phyloP scores from a whole-genome alignment of 352 stramenopile genomes.

The Phytopythium aichiense region DNA sequence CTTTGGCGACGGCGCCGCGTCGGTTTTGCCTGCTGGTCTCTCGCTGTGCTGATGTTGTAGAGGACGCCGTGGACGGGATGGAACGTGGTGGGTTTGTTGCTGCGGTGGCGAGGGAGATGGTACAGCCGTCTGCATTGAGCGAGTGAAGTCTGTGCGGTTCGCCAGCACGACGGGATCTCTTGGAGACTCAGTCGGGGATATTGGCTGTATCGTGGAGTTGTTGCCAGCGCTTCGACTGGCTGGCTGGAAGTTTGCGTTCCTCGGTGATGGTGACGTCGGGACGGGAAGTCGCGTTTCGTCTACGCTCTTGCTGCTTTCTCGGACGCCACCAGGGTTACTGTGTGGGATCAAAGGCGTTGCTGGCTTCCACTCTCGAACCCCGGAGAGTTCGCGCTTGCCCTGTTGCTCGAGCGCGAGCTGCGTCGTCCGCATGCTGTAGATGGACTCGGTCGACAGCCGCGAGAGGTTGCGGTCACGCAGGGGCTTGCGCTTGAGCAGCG shows the following conservation, averaged over 20 bases:
- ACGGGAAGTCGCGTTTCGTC: background rate
- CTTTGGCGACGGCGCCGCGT: background rate
- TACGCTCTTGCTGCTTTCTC: background rate
- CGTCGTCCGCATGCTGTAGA: constrained; percentile 42
- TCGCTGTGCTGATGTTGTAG: background rate
- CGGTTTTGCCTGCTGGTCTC: background rate
- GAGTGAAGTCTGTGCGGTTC: background rate
- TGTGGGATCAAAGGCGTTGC: background rate
- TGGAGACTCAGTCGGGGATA: background rate
- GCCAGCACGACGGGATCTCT: background rate
- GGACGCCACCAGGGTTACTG: background rate
- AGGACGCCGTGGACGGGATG: background rate
- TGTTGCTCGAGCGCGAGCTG: constrained; percentile 39
- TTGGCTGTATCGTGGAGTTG: background rate
- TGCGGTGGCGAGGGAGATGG: background rate
- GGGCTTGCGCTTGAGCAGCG: constrained; percentile 29
- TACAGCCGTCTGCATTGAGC: background rate
- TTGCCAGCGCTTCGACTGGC: background rate
- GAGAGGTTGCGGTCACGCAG: constrained; percentile 35
- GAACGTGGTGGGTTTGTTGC: background rate
- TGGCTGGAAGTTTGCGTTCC: background rate
- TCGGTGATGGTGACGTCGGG: background rate
- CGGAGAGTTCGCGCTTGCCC: background rate
- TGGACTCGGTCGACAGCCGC: constrained; percentile 28
- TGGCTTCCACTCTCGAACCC: background rate